A percentile compares a stretch with the other conserved stretches of the same genome.
phyloP scores from a whole-genome alignment of 176 grass and related monocot species.

The Stipa capillata region DNA sequence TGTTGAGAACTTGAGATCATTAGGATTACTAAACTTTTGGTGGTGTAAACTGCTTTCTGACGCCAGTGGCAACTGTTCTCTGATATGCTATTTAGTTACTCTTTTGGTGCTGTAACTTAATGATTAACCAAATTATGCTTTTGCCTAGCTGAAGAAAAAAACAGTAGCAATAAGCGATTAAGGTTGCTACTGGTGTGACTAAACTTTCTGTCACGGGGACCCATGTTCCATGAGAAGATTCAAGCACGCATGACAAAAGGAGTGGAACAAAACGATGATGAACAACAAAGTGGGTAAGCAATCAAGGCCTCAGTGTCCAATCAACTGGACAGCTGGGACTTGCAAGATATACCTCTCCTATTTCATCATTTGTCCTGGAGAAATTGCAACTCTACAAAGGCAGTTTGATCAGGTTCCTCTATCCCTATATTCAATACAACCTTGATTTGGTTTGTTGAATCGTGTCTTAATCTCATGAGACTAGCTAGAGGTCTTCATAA shows the following conservation, averaged over 20 bases:
- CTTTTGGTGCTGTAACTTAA: background rate
- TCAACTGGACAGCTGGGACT: background rate
- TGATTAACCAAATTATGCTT: background rate
- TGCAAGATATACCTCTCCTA: too few species aligned
- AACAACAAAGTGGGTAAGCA: background rate
- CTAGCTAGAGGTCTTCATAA: background rate
- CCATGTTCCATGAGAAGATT: background rate
- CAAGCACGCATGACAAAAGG: background rate
- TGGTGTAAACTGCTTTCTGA: conserved; percentile 29
- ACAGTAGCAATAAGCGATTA: background rate
- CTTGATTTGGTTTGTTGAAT: background rate
- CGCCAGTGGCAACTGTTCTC: background rate
- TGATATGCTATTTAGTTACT: background rate
- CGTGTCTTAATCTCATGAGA: background rate
- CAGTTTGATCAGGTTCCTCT: background rate
- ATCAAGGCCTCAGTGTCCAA: background rate
- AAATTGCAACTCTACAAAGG: background rate
- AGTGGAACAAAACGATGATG: background rate
- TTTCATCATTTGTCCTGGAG: background rate
- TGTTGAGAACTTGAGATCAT: background rate
- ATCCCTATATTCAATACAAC: background rate
- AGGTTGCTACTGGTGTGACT: background rate
- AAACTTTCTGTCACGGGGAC: background rate
- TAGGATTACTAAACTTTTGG: conserved; percentile 8
- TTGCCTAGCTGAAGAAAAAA: background rate